Evolutionary conservation across 2,329 filamentous ascomycete species (phyloP), one percentile per base, ranked within the genome.

Genomic region (Fusarium sacchari): DNA sequence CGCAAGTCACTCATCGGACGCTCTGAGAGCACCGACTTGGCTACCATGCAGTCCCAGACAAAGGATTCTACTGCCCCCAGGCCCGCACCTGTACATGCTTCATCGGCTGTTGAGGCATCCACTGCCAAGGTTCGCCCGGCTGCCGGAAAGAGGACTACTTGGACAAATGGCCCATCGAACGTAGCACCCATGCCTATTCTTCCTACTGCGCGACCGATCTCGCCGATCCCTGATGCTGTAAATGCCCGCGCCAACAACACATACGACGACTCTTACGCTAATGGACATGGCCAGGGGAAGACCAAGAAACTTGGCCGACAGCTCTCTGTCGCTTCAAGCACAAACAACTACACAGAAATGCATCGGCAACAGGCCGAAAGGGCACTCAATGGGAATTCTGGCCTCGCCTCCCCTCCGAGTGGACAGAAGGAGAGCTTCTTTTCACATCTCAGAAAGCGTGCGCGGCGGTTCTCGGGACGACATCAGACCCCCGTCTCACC

Each of bases 371-470:
- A 98, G 82, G 94, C 96, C 20, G 96, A 98, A 82, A 89, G 94
- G 71, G 94, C 95, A 42, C 87, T 98, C 50, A 98, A 95, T 80
- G 96, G 95, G 60, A 91, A 92, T 77, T 89, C 88, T 39, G 93
- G 92, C 28, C 86, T 95, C 30, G 91, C 89, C 22, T 96, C 94
- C 11, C 94, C 95, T 8, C 91, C 92, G 0, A 92, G 89, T 77
- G 93, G 89, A 24, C 93, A 95, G 64, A 97, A 97, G 80, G 96
- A 99, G 82, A 94, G 96, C 82, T 99, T 99, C 86, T 99, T 99
- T 84, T 98, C 96, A 2, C 96, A 99, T 81, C 88, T 99, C 13
- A 90, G 96, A 64, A 99, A 99, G 83, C 92, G 96, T 58, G 96
- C 97, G 34, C 90, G 96, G 76, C 90, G 96, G 75, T 92, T 99